Evolutionary conservation across 345 rosid genomes (phyloP), one percentile per base, ranked within the genome.

Genomic region (Citrus reticulata): DNA sequence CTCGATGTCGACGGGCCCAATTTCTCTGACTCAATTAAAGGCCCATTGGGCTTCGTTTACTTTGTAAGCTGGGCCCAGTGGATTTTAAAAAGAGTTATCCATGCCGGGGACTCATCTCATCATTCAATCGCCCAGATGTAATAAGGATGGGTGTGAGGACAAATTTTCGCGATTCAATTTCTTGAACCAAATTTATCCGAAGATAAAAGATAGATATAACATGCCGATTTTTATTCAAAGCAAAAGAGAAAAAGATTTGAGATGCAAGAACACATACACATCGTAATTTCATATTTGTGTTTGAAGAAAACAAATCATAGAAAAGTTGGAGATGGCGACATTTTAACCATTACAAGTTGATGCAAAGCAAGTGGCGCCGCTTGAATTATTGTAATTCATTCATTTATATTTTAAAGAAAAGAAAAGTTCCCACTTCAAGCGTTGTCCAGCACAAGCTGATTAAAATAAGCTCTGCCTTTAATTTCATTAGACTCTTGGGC

Each of bases 281-380:
- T 17, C 30, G 1, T 9, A 61, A 25, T 13, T 60, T 10, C 77
- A 7, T 35, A 73, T 6, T 9, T 73, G 8, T 2, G 67, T 39
- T 19, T 11, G 20, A 11, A 69, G 42, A 37, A 63, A 19, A 73
- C 24, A 79, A 61, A 46, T 20, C 9, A 40, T 42, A 72, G 24
- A 58, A 73, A 74, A 74, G 70, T 69, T 60, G 8, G 63, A 75
- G 75, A 75, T 13, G 55, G 32, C 22, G 74, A 82, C 80, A 59
- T 68, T 27, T 46, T 81, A 51, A 35, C 81, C 75, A 34, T 77
- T 73, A 66, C 54, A 13, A 72, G 25, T 72, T 46, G 74, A 70
- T 73, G 70, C 66, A 66, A 71, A 77, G 67, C 19, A 61, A 74
- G 83, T 66, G 84, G 83, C 85, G 86, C 85, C 83, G 80, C 77